Conservation (phyloP, 2,329 filamentous ascomycete genomes). For the Ascochyta lentis region DNA sequence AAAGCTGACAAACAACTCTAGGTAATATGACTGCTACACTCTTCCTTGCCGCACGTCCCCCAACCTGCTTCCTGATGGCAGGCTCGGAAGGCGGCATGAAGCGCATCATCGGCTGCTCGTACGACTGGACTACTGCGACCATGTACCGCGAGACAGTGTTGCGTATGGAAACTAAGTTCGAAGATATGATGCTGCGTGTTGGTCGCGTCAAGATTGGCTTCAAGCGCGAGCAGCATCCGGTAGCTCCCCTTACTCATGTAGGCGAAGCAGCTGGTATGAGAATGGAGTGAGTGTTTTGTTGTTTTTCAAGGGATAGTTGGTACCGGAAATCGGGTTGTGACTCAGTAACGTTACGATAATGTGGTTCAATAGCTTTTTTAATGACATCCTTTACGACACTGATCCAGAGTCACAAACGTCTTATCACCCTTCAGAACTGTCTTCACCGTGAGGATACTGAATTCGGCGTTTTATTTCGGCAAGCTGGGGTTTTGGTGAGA, state of each 20-base stretch:
- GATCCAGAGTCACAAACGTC: too few relatives aligned
- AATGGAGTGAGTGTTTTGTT: slow-evolving; percentile 1
- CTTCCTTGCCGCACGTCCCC: slow-evolving; percentile 51
- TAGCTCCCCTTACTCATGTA: slow-evolving; percentile 35
- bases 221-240: slow-evolving; percentile 40
- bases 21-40: slow-evolving; percentile 54
- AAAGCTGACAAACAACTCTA: slow-evolving; percentile 29
- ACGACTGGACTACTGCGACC: slow-evolving; percentile 52
- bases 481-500: too few relatives aligned
- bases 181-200: slow-evolving; percentile 46
- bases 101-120: slow-evolving; percentile 55
- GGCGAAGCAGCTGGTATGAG: slow-evolving; percentile 31
- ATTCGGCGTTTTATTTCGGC: too few relatives aligned
- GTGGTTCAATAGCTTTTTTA: too few relatives aligned
- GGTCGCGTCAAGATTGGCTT: slow-evolving; percentile 43
- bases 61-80: slow-evolving; percentile 53
- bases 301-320: neutral
- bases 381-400: too few relatives aligned
- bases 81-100: slow-evolving; percentile 56
- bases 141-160: slow-evolving; percentile 55
- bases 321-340: neutral
- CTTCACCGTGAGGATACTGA: too few relatives aligned
- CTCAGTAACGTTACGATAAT: neutral
- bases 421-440: too few relatives aligned
- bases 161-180: slow-evolving; percentile 50